Base-by-base conservation (phyloP, 495 filamentous ascomycete species). In the Aspergillus steynii region DNA sequence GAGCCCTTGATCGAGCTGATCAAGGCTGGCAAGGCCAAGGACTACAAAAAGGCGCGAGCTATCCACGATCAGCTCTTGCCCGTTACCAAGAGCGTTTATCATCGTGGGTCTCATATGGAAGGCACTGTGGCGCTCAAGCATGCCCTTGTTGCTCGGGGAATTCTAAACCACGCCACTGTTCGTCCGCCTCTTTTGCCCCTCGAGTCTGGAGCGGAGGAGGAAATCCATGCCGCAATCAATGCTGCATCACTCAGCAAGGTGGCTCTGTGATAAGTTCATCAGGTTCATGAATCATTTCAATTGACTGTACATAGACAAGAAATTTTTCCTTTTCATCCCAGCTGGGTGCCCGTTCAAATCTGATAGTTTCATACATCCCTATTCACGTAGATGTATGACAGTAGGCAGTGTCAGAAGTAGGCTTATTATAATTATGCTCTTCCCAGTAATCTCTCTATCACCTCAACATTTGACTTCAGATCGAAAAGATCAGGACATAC, bases 21-120 rank as follows among this genome's bases (percentile, higher is more conserved):
- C 61, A 59, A 65, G 50, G 71, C 71, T 14, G 72, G 72, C 4
- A 73, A 73, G 61, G 72, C 68, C 25, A 65, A 68, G 54, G 72
- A 75, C 56, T 75, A 75, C 45, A 56, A 59, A 49, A 70, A 59
- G 45, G 71, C 72, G 10, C 64, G 72, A 3, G 63, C 60, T 31
- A 64, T 75, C 28, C 72, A 75, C 58, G 72, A 75, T 37, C 61
- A 55, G 34, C 65, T 75, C 2, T 52, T 73, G 4, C 72, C 69
- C 0, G 59, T 71, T 29, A 71, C 69, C 1, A 74, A 71, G 61
- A 67, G 64, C 46, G 71, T 74, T 5, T 74, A 74, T 54, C 71
- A 74, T 51, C 69, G 71, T 29, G 71, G 71, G 42, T 74, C 71
- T 34, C 71, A 72, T 29, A 74, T 74, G 71, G 71, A 74, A 55